Conservation (phyloP, 805 yeast genomes). For the Barnettozyma californica region DNA sequence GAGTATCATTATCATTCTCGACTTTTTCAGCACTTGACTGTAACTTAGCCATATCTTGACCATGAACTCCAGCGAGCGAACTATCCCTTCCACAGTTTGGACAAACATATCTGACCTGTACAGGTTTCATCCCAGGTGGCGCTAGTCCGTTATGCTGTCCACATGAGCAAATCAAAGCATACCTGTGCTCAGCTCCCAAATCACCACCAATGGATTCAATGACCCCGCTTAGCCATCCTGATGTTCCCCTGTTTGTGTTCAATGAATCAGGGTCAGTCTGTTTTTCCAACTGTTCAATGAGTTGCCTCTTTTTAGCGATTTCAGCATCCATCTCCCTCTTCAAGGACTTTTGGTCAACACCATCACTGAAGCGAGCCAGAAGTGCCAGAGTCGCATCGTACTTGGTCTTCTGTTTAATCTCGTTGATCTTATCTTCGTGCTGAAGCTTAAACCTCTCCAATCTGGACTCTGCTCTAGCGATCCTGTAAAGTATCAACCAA, state of each 20-base stretch:
- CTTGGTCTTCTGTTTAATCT: conserved; percentile 65
- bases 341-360: conserved; percentile 37
- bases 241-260: not conserved
- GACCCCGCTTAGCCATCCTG: conserved; percentile 36
- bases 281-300: conserved; percentile 24
- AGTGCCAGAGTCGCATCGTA: conserved; percentile 73
- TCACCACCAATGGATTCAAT: conserved; percentile 52
- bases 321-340: conserved; percentile 36
- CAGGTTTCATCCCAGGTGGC: conserved; percentile 57
- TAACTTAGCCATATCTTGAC: conserved; percentile 25
- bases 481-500: conserved; percentile 6
- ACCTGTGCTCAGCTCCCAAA: conserved; percentile 50
- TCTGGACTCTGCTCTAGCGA: conserved; percentile 5
- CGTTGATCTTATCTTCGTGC: conserved; percentile 55
- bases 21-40: not conserved
- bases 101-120: conserved; percentile 50
- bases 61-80: conserved; percentile 20
- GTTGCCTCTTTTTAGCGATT: conserved; percentile 33
- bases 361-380: conserved; percentile 54
- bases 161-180: conserved; percentile 75
- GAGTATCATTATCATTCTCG: not conserved
- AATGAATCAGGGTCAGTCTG: not conserved
- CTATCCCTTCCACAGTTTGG: conserved; percentile 42
- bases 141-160: conserved; percentile 75
- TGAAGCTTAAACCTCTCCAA: conserved; percentile 34